Evolutionary conservation across 106 monocot species (phyloP), one percentile per base, ranked within the genome.

Genomic region (Acanthochlamys bracteata): DNA sequence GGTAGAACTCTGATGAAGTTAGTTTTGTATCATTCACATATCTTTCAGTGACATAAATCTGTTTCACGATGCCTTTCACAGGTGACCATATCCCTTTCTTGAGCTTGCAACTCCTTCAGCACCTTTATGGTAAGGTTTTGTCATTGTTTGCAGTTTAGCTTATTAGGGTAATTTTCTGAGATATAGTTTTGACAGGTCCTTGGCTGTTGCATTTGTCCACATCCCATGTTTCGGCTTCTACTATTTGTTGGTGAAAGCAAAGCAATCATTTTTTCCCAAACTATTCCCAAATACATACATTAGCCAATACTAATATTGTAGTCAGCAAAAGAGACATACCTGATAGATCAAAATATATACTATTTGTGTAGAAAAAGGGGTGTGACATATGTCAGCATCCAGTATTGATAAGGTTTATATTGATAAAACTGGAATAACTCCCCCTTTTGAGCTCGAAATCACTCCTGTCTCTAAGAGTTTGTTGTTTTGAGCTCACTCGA

Each of bases 11-110:
- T 33, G 6, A 33, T 33, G 33, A 33, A 33, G 33, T 33, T 33
- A 6, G 33, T 33, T 33, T 1, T 6, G 6, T 33, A 33, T 33
- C 6, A 6, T 33, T 33, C 33, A 33, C 6, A 33, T 33, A 33
- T 33, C 33, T 33, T 3, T 6, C 33, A 33, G 33, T 33, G 33
- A 33, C 33, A 33, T 33, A 33, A 33, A 33, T 1, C 33, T 33
- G 33, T 33, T 33, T 33, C 33, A 33, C 33, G 6, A 33, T 33
- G 33, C 33, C 33, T 33, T 33, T 6, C 6, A 6, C 40, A 84
- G 84, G 84, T 84, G 84, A 79, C 79, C 84, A 27, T 84, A 84
- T 24, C 84, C 84, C 54, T 84, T 84, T 59, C 76, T 84, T 20
- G 76, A 84, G 53, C 84, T 84, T 16, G 60, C 45, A 2, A 64